These are phyloP conservation scores for Annulohypoxylon nitens DNA, from an alignment of 495 filamentous ascomycete species.

Conservation along the genomic window DNA sequence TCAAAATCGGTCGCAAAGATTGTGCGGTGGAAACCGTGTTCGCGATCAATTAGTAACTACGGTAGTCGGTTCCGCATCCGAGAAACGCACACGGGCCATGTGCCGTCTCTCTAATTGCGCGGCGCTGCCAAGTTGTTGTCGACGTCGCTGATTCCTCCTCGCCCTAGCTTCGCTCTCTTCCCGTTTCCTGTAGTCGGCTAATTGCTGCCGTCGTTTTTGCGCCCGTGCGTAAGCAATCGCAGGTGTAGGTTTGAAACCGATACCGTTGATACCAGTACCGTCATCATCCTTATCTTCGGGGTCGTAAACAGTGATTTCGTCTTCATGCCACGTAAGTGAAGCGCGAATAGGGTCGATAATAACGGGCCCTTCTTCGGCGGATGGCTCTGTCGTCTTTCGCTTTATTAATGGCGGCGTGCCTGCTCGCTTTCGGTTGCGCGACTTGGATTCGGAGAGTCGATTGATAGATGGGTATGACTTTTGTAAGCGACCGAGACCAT, in stretches of 20 bases:
- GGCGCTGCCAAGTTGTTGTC: slow-evolving; percentile 51
- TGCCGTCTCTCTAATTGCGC: slow-evolving; percentile 46
- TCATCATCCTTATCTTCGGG: slow-evolving; percentile 80
- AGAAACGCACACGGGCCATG: slow-evolving; percentile 48
- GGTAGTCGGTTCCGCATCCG: slow-evolving; percentile 47
- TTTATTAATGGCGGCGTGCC: slow-evolving; percentile 58
- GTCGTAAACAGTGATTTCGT: slow-evolving; percentile 86
- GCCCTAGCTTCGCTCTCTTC: slow-evolving; percentile 88
- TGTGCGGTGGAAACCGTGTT: slow-evolving; percentile 1
- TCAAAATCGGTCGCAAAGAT: slow-evolving; percentile 18
- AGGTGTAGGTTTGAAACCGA: slow-evolving; percentile 91
- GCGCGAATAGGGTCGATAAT: slow-evolving; percentile 65
- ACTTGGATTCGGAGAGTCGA: slow-evolving; percentile 56
- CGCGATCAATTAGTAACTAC: slow-evolving; percentile 43
- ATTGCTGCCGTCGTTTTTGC: slow-evolving; percentile 81
- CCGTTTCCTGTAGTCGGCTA: slow-evolving; percentile 84
- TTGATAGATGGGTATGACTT: slow-evolving; percentile 57
- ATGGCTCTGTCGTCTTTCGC: slow-evolving; percentile 35
- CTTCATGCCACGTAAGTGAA: slow-evolving; percentile 82
- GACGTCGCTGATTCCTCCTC: slow-evolving; percentile 74
- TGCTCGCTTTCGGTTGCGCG: slow-evolving; percentile 56
- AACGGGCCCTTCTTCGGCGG: slow-evolving; percentile 42
- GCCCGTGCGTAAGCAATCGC: slow-evolving; percentile 82
- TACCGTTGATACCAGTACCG: slow-evolving; percentile 86
- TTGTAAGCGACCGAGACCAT: slow-evolving; percentile 38